These are phyloP conservation scores for Diversispora epigaea DNA, from an alignment of 192 early-diverging fungal species.

Conservation along the genomic window DNA sequence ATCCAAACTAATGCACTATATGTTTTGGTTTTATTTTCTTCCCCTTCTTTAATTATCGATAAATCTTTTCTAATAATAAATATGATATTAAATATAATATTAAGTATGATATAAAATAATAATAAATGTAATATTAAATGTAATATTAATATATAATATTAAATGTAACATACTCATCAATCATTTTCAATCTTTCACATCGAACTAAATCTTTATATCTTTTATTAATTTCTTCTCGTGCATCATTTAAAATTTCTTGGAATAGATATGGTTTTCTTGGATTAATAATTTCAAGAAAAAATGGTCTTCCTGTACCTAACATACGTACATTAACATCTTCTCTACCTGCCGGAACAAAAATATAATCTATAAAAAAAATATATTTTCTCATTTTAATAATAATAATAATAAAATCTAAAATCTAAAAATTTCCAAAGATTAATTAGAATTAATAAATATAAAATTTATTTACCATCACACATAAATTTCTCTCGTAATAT, in stretches of 20 bases:
- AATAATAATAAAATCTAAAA: too few species aligned
- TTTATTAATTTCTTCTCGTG: conserved; percentile 48
- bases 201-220: conserved; percentile 54
- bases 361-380: conserved; percentile 50
- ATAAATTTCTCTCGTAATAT: conserved; percentile 56
- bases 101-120: not conserved
- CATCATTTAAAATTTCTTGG: conserved; percentile 40
- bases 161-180: conserved; percentile 39
- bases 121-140: not conserved
- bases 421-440: not conserved
- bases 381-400: not conserved
- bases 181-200: conserved; percentile 48
- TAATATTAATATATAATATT: not conserved
- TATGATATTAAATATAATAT: too few species aligned
- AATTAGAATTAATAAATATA: not conserved
- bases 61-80: conserved; percentile 46
- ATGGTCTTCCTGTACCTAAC: conserved; percentile 88
- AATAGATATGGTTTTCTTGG: conserved; percentile 55
- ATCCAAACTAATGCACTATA: conserved; percentile 74
- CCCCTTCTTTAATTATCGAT: conserved; percentile 68
- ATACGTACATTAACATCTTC: conserved; percentile 96
- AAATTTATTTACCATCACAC: conserved; percentile 49
- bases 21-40: conserved; percentile 71
- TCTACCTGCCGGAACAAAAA: conserved; percentile 81
- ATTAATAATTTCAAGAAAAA: conserved; percentile 86